phyloP scores from a whole-genome alignment of 768 basidiomycete genomes.

The Russula earlei region DNA sequence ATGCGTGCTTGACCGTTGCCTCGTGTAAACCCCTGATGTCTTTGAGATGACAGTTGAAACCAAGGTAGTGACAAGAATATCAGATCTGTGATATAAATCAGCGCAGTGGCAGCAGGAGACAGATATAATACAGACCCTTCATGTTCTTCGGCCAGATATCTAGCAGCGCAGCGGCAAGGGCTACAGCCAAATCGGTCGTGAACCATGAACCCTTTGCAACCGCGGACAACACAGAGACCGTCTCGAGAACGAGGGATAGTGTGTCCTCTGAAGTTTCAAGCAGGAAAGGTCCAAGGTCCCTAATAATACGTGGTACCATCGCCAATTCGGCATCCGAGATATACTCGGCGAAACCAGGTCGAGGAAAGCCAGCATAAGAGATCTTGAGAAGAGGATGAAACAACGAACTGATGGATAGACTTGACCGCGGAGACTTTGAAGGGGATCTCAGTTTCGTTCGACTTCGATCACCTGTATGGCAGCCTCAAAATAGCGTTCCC shows the following conservation, averaged over 20 bases:
- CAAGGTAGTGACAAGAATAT: slow-evolving; percentile 39
- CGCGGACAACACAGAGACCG: slow-evolving; percentile 69
- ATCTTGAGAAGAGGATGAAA: not conserved
- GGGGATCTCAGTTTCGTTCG: slow-evolving; percentile 58
- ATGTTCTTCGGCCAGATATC: slow-evolving; percentile 83
- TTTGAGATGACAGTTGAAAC: slow-evolving; percentile 69
- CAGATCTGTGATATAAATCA: slow-evolving; percentile 51
- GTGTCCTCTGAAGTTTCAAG: slow-evolving; percentile 78
- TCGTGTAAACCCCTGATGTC: slow-evolving; percentile 54
- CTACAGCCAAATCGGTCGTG: slow-evolving; percentile 51
- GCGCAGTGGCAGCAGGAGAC: not conserved
- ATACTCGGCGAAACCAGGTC: slow-evolving; percentile 57
- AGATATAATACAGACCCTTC: slow-evolving; percentile 47
- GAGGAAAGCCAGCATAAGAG: slow-evolving; percentile 13
- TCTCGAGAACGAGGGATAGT: slow-evolving; percentile 78
- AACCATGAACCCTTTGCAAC: slow-evolving; percentile 70
- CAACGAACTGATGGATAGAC: slow-evolving; percentile 81
- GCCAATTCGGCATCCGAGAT: slow-evolving; percentile 52
- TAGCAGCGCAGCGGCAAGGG: slow-evolving; percentile 57
- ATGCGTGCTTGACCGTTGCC: slow-evolving; percentile 57
- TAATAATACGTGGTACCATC: slow-evolving; percentile 65
- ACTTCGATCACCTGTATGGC: slow-evolving; percentile 81
- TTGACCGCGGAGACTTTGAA: slow-evolving; percentile 93
- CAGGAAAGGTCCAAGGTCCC: slow-evolving; percentile 78
- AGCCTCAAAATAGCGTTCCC: slow-evolving; percentile 63